Evolutionary conservation across 805 yeast species (phyloP).

Genomic region (Metschnikowia proteae): DNA sequence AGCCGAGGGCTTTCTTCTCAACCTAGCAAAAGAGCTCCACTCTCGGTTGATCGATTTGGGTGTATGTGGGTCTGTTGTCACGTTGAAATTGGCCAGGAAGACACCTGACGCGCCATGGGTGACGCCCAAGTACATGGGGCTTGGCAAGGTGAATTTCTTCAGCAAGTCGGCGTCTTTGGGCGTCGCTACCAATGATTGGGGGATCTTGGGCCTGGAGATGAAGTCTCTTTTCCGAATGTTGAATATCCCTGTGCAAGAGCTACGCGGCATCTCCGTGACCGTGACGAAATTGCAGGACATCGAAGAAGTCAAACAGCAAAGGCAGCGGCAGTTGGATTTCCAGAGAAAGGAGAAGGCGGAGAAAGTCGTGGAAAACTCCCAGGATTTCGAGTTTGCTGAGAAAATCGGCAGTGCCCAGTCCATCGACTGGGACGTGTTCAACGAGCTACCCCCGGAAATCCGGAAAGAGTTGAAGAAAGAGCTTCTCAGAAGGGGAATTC

Average conservation of each 20-base stretch:
- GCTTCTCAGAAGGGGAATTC: constrained; percentile 41
- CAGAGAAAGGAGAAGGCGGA: neutral
- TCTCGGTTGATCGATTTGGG: constrained; percentile 46
- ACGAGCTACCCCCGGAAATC: constrained; percentile 62
- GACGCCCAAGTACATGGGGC: constrained; percentile 78
- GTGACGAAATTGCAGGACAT: constrained; percentile 54
- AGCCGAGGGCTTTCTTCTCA: constrained; percentile 58
- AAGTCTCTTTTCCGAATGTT: constrained; percentile 53
- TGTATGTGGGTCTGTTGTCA: constrained; percentile 52
- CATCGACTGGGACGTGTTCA: constrained; percentile 65
- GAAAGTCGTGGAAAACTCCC: constrained; percentile 4
- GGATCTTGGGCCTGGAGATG: constrained; percentile 57
- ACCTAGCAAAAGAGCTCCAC: constrained; percentile 57
- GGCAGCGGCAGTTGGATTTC: constrained; percentile 15
- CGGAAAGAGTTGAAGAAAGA: constrained; percentile 58
- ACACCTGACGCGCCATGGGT: constrained; percentile 65
- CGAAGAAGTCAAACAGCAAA: constrained; percentile 16
- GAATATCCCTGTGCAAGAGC: constrained; percentile 58
- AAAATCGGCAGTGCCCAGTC: constrained; percentile 19
- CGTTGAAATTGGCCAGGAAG: constrained; percentile 63
- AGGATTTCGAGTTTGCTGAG: constrained; percentile 14
- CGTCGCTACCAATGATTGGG: constrained; percentile 54
- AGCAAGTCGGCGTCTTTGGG: constrained; percentile 61
- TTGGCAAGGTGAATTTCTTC: constrained; percentile 71
- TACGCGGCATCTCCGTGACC: constrained; percentile 77